These are phyloP conservation scores for Cephaloascus albidus DNA, from an alignment of 805 yeast genomes.

Conservation along the genomic window DNA sequence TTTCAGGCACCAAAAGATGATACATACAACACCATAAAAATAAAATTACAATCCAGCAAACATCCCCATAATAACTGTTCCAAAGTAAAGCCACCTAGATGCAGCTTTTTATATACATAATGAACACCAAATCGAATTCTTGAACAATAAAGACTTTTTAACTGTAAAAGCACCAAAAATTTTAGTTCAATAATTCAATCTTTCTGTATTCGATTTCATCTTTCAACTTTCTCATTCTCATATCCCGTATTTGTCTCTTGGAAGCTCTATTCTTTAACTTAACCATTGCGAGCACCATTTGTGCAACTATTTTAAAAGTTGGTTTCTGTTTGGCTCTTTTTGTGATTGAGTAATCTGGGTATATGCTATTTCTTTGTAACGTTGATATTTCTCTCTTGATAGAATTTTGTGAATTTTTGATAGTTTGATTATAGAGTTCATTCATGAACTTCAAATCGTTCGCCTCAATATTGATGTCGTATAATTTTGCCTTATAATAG, in stretches of 20 bases:
- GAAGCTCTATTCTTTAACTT: slow-evolving; percentile 16
- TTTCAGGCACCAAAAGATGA: too few species aligned
- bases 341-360: slow-evolving; percentile 10
- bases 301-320: slow-evolving; percentile 15
- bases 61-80: too few species aligned
- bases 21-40: too few species aligned
- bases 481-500: slow-evolving; percentile 36
- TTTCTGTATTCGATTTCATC: background rate
- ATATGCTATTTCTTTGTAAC: slow-evolving; percentile 14
- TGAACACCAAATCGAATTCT: too few species aligned
- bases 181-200: background rate
- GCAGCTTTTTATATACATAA: too few species aligned
- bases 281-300: slow-evolving; percentile 25
- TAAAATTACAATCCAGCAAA: too few species aligned
- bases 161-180: background rate
- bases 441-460: slow-evolving; percentile 24
- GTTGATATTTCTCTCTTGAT: slow-evolving; percentile 13
- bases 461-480: slow-evolving; percentile 25
- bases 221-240: slow-evolving; percentile 3
- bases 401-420: slow-evolving; percentile 15
- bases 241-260: slow-evolving; percentile 2
- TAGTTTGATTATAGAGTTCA: slow-evolving; percentile 16
- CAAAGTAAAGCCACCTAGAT: too few species aligned
- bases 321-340: slow-evolving; percentile 8
- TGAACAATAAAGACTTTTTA: too few species aligned